Conservation (phyloP, 2,329 filamentous ascomycete species). For the Nothophoma quercina region DNA sequence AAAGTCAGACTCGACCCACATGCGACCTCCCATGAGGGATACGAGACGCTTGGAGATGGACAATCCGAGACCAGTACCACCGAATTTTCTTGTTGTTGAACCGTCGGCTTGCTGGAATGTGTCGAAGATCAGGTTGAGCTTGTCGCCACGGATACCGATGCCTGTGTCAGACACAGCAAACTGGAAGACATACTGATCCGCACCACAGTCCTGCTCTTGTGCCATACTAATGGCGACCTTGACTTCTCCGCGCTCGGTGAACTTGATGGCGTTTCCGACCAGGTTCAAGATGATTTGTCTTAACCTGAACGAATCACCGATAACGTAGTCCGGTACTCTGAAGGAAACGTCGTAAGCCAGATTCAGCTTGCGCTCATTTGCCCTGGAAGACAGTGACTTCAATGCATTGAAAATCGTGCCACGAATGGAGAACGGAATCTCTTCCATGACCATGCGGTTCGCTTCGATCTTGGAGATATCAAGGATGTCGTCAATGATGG, state of each 20-base stretch:
- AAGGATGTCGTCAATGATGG: constrained; percentile 87
- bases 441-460: constrained; percentile 96
- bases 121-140: constrained; percentile 96
- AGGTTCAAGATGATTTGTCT: constrained; percentile 97
- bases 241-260: constrained; percentile 95
- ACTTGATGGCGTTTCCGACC: constrained; percentile 98
- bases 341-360: constrained; percentile 93
- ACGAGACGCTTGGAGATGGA: constrained; percentile 96
- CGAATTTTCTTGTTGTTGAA: constrained; percentile 94
- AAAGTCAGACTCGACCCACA: constrained; percentile 94
- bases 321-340: constrained; percentile 91
- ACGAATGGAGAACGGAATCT: constrained; percentile 93
- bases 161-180: constrained; percentile 96
- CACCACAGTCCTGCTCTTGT: constrained; percentile 68
- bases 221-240: constrained; percentile 87
- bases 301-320: constrained; percentile 94
- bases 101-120: constrained; percentile 99
- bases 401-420: constrained; percentile 96
- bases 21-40: constrained; percentile 93
- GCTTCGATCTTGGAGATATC: constrained; percentile 85
- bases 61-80: constrained; percentile 89
- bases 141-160: constrained; percentile 94
- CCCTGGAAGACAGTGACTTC: constrained; percentile 96
- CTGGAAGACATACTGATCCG: constrained; percentile 89
- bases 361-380: constrained; percentile 93